Percentiles rank a stretch among this genome's conserved stretches.
Conservation (phyloP, 148 eudicot genomes). For the Camellia japonica region DNA sequence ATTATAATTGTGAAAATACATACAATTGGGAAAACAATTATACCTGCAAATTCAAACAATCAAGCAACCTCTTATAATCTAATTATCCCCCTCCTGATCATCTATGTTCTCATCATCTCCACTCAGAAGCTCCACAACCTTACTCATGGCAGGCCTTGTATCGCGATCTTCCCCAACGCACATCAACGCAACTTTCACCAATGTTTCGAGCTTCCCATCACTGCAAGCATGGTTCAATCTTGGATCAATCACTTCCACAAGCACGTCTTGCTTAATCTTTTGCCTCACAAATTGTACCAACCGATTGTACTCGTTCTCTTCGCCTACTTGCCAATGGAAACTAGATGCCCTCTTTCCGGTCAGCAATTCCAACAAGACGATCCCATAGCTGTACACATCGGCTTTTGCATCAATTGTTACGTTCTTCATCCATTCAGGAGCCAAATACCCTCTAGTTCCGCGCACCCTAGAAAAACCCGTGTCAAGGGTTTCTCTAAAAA, state of each 20-base stretch:
- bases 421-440: slow-evolving; percentile 23
- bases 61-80: not conserved
- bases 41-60: not conserved
- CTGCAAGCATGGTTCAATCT: not conserved
- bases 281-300: slow-evolving; percentile 12
- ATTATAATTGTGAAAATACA: not conserved
- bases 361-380: slow-evolving; percentile 17
- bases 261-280: not conserved
- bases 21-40: not conserved
- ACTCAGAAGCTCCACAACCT: slow-evolving; percentile 4
- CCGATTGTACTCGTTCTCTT: not conserved
- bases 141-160: slow-evolving; percentile 15
- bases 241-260: slow-evolving; percentile 9
- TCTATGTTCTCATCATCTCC: not conserved
- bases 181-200: slow-evolving; percentile 8
- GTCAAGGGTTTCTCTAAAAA: not conserved
- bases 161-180: slow-evolving; percentile 4
- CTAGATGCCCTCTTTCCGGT: not conserved
- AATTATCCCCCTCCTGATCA: too few species aligned
- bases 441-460: slow-evolving; percentile 16
- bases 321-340: not conserved
- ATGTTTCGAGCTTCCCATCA: not conserved
- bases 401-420: slow-evolving; percentile 7
- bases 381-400: slow-evolving; percentile 22
- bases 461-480: slow-evolving; percentile 13